These are phyloP conservation scores for Phytopythium cucurbitacearum DNA, from an alignment of 352 stramenopile species.

Conservation along the genomic window DNA sequence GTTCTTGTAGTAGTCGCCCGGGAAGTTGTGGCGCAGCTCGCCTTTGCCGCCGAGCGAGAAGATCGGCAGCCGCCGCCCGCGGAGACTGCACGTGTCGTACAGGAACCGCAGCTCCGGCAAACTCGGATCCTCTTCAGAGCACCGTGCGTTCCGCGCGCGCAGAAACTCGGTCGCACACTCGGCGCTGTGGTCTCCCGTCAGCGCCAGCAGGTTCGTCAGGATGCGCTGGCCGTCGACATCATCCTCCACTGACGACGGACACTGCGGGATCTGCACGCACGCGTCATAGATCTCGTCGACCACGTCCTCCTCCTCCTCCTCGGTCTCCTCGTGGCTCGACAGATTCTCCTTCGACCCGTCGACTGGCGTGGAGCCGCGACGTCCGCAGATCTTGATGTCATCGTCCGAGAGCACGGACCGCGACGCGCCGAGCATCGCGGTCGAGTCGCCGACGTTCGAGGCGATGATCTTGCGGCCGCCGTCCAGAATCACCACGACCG, in stretches of 20 bases:
- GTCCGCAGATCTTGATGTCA: constrained; percentile 25
- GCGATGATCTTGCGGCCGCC: constrained; percentile 65
- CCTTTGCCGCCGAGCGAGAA: constrained; percentile 31
- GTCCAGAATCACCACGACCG: constrained; percentile 73
- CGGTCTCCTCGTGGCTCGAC: constrained; percentile 6
- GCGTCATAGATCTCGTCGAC: constrained; percentile 14
- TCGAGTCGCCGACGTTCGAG: constrained; percentile 84
- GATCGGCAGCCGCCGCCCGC: constrained; percentile 27
- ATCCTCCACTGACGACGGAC: background rate
- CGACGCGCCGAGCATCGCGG: constrained; percentile 31
- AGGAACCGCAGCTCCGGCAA: constrained; percentile 79
- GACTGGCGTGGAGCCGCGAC: constrained; percentile 7
- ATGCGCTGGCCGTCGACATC: constrained; percentile 12
- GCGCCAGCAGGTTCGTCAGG: constrained; percentile 29
- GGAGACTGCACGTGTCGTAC: constrained; percentile 59
- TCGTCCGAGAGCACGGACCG: constrained; percentile 13
- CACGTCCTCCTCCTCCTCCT: constrained; percentile 10
- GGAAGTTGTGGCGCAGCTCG: constrained; percentile 27
- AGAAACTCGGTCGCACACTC: constrained; percentile 76
- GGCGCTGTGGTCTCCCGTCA: constrained; percentile 82
- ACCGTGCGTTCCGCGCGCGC: constrained; percentile 37
- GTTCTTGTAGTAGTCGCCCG: constrained; percentile 87
- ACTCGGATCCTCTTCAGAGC: constrained; percentile 14
- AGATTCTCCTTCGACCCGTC: constrained; percentile 8
- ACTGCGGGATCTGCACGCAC: constrained; percentile 4